Base-by-base conservation (phyloP, 805 yeast genomes). In the Wickerhamomyces kurtzmanii region DNA sequence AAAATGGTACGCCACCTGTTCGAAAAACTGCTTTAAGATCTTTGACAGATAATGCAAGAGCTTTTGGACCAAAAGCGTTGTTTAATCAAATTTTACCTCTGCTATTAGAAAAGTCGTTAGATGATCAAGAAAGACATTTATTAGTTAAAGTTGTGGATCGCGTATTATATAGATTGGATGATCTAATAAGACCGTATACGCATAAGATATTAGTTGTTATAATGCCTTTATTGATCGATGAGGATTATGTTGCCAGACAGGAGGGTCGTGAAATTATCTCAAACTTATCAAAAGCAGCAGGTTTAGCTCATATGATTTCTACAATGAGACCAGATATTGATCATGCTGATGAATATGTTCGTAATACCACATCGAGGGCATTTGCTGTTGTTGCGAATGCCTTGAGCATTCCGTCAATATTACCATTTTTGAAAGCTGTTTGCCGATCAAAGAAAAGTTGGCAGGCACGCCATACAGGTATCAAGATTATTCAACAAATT, bases 391-490 rank as follows among this genome's bases (percentile, higher is more conserved):
- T 81, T 3, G 86, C 93, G 0, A 70, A 73, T 26, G 71, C 95
- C 0, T 49, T 87, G 20, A 96, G 96, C 1, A 58, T 85, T 6
- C 75, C 68, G 2, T 55, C 70, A 5, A 49, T 84, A 25, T 44
- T 91, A 9, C 96, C 96, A 1, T 89, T 89, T 47, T 49, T 89
- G 20, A 71, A 66, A 36, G 93, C 95, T 1, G 87, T 82, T 5
- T 74, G 89, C 34, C 65, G 67, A 34, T 76, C 93, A 3, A 75
- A 72, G 41, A 78, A 79, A 45, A 70, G 78, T 29, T 78, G 91
- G 89, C 69, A 69, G 37, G 84, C 93, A 1, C 68, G 93, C 23
- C 89, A 81, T 38, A 82, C 94, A 0, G 96, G 95, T 34, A 65
- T 74, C 15, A 73, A 75, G 43, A 71, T 75, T 7, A 63, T 89